Base-by-base conservation (phyloP, 768 basidiomycete species). In the Lentinula sp. region DNA sequence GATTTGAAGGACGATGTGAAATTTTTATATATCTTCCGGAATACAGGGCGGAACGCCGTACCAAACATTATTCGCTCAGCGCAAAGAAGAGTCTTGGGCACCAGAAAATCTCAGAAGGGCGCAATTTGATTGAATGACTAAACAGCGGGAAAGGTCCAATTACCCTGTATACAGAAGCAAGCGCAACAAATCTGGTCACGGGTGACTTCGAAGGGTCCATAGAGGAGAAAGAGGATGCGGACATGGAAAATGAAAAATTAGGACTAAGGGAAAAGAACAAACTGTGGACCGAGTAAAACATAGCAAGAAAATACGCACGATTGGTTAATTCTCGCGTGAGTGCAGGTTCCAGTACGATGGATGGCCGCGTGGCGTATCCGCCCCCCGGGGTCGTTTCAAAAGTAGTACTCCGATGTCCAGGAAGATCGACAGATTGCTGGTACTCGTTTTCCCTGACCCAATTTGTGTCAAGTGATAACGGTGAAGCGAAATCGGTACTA, bases 261-360 rank as follows among this genome's bases (percentile, higher is more conserved):
- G 56, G 63, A 28, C 28, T 28, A 3, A 28, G 28, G 28, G 54
- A 35, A 23, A 23, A 3, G 9, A 33, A 15, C 3, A 7, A 48
- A 12, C 8, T n/a, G 6, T n/a, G 43, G n/a, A 45, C 15, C 0
- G 43, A 45, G 43, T 7, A 45, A 41, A 41, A 15, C 39, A 28
- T 15, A 49, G 57, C 36, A 37, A 59, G 59, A 51, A 59, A 57
- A 63, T 53, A 76, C 87, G 69, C 70, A 88, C 89, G 76, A 69
- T 89, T 88, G 37, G 88, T 87, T 61, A 91, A 80, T 71, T 91
- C 89, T 59, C 87, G 82, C 28, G 84, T 88, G 61, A 88, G 79
- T 32, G 78, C 73, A 41, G 82, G 83, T 67, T 90, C 86, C 20
- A 88, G 75, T 59, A 80, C 78, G 56, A 77, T 70, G 33, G 75